Percentiles rank a stretch among this genome's conserved stretches.
Conservation (phyloP, 2,329 filamentous ascomycete genomes). For the Pyricularia sp. region DNA sequence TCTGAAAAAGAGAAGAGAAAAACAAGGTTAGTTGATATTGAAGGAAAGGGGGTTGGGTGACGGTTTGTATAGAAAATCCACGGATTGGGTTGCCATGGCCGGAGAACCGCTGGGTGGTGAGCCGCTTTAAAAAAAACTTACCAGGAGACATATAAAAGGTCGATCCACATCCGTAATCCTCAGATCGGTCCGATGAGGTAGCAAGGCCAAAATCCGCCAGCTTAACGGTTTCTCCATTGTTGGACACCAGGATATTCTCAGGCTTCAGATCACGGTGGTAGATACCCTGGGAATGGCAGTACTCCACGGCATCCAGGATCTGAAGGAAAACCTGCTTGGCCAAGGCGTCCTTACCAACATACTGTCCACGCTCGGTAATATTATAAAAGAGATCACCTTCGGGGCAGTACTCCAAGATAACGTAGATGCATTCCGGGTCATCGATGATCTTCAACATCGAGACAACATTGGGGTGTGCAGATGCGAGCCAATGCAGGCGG, state of each 20-base stretch:
- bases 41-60: neutral
- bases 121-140: conserved; percentile 32
- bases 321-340: conserved; percentile 84
- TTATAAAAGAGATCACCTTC: conserved; percentile 95
- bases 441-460: conserved; percentile 91
- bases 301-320: conserved; percentile 89
- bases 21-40: conserved; percentile 11
- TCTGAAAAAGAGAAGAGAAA: conserved; percentile 40
- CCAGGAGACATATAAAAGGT: conserved; percentile 99
- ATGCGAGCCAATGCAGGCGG: conserved; percentile 77
- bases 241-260: conserved; percentile 90
- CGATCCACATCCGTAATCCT: conserved; percentile 94
- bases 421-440: conserved; percentile 82
- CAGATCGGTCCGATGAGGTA: conserved; percentile 68
- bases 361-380: conserved; percentile 90
- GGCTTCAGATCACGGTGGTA: conserved; percentile 97
- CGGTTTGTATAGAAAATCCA: conserved; percentile 2
- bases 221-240: conserved; percentile 81
- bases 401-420: conserved; percentile 92
- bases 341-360: conserved; percentile 81
- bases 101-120: neutral
- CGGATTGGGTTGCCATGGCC: conserved; percentile 7
- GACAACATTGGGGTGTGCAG: conserved; percentile 83
- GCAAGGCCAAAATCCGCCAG: conserved; percentile 95
- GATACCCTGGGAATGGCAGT: conserved; percentile 85